These are phyloP conservation scores for Cyclotella cryptica DNA, from an alignment of 108 stramenopile species.

Conservation along the genomic window DNA sequence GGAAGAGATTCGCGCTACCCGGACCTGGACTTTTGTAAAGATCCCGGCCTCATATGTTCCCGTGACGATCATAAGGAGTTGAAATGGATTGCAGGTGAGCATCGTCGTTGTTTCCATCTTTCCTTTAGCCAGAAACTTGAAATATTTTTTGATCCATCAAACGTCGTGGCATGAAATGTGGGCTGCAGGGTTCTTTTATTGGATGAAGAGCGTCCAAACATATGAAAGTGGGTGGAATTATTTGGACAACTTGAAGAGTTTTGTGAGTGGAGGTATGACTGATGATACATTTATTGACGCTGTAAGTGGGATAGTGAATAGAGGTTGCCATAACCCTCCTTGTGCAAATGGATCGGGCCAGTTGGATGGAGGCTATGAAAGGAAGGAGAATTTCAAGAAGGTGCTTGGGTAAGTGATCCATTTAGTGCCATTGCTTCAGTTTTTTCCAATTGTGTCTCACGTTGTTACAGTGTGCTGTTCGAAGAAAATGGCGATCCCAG, in stretches of 20 bases:
- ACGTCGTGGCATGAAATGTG: not conserved
- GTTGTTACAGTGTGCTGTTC: conserved; percentile 19
- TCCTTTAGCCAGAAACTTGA: too few species aligned
- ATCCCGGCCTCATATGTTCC: conserved; percentile 19
- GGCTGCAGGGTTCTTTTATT: conserved; percentile 42
- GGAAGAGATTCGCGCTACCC: conserved; percentile 35
- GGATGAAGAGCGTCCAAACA: conserved; percentile 35
- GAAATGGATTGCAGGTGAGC: conserved; percentile 44
- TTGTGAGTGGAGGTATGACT: conserved; percentile 31
- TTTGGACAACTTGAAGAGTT: conserved; percentile 33
- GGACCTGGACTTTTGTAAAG: conserved; percentile 45
- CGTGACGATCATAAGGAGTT: conserved; percentile 29
- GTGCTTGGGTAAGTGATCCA: conserved; percentile 14
- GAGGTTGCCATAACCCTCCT: conserved; percentile 12
- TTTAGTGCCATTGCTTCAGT: not conserved
- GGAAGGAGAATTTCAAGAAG: conserved; percentile 46
- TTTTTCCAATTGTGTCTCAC: not conserved
- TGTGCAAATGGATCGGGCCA: conserved; percentile 16
- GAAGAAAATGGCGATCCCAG: conserved; percentile 14
- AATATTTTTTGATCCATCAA: not conserved
- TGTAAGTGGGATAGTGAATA: not conserved
- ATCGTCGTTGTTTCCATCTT: not conserved
- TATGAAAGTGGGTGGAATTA: conserved; percentile 50
- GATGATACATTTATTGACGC: conserved; percentile 46
- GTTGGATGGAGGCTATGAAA: conserved; percentile 44